A percentile compares a stretch with the other conserved stretches of the same genome.
These are phyloP conservation scores for Leptographium procerum DNA, from an alignment of 2,329 filamentous ascomycete species.

Conservation along the genomic window DNA sequence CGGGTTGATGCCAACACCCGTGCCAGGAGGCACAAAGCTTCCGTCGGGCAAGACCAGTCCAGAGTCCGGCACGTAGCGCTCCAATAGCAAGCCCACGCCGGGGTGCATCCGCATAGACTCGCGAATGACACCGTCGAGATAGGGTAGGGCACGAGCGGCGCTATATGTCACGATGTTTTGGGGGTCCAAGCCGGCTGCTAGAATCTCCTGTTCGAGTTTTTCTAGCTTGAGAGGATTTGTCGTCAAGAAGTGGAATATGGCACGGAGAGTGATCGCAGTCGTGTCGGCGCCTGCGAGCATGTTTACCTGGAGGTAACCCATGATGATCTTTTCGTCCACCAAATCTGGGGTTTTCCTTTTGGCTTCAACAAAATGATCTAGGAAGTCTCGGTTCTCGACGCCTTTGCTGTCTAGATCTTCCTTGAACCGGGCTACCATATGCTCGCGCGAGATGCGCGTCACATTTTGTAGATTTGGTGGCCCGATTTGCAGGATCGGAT, in stretches of 20 bases:
- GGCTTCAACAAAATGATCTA: slow-evolving; percentile 29
- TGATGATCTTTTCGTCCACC: slow-evolving; percentile 24
- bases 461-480: slow-evolving; percentile 18
- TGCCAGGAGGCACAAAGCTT: slow-evolving; percentile 6
- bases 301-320: slow-evolving; percentile 24
- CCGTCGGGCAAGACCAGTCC: slow-evolving; percentile 3
- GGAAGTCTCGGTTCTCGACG: slow-evolving; percentile 20
- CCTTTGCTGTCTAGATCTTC: slow-evolving; percentile 17
- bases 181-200: slow-evolving; percentile 16
- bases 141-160: slow-evolving; percentile 21
- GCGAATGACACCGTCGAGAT: slow-evolving; percentile 36
- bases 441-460: slow-evolving; percentile 12
- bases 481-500: slow-evolving; percentile 22
- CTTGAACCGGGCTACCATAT: slow-evolving; percentile 16
- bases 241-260: slow-evolving; percentile 24
- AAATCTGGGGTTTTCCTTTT: slow-evolving; percentile 21
- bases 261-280: slow-evolving; percentile 22
- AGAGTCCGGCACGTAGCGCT: neutral
- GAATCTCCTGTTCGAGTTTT: slow-evolving; percentile 23
- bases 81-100: slow-evolving; percentile 1
- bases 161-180: neutral
- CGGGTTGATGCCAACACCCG: slow-evolving; percentile 22
- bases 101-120: slow-evolving; percentile 35
- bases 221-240: slow-evolving; percentile 16
- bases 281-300: slow-evolving; percentile 24